phyloP scores from a whole-genome alignment of 345 rosid species.

The Turnera subulata region DNA sequence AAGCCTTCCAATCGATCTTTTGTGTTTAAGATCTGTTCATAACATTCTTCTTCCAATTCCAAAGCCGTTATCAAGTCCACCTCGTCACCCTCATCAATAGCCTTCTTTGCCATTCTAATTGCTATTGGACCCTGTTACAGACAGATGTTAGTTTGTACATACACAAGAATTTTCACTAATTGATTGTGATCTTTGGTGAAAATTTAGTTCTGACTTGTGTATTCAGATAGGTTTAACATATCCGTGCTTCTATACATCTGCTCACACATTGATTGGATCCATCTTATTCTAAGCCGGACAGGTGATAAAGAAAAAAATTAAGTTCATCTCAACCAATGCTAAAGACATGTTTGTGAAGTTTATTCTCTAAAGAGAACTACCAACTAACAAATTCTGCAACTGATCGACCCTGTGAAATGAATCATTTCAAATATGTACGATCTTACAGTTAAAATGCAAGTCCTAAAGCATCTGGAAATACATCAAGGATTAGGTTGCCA shows the following conservation, averaged over 20 bases:
- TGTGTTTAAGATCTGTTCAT: slow-evolving; percentile 50
- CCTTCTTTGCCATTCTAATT: slow-evolving; percentile 77
- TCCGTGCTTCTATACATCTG: neutral
- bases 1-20: slow-evolving; percentile 84
- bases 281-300: neutral
- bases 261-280: neutral
- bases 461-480: neutral
- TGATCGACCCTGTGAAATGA: neutral
- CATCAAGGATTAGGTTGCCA: too few species aligned
- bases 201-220: neutral
- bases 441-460: neutral
- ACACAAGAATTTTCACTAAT: neutral
- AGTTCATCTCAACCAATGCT: neutral
- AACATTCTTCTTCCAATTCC: slow-evolving; percentile 79
- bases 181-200: neutral
- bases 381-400: too few species aligned
- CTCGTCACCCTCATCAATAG: slow-evolving; percentile 68
- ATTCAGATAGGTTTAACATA: too few species aligned
- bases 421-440: neutral
- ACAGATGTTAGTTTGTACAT: slow-evolving; percentile 1
- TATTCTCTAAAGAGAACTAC: too few species aligned
- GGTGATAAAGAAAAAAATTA: neutral
- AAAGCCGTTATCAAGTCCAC: slow-evolving; percentile 57
- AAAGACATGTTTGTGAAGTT: neutral
- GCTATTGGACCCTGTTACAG: slow-evolving; percentile 73